These are phyloP conservation scores for Schwanniomyces vanrijiae DNA, from an alignment of 805 yeast species.

Conservation along the genomic window DNA sequence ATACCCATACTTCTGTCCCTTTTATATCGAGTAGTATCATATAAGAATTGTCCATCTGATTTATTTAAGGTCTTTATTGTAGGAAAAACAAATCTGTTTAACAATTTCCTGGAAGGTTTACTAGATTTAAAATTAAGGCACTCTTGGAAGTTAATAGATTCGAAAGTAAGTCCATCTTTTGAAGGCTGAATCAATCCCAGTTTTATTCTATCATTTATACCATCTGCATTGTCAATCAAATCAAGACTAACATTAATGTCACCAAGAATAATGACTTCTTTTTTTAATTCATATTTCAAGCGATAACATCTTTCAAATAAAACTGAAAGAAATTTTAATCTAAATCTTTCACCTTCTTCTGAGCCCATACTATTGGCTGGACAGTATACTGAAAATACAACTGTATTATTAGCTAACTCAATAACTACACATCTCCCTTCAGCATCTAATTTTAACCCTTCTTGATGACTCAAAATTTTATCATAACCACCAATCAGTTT, in stretches of 20 bases:
- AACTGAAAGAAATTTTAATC: constrained; percentile 57
- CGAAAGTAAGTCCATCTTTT: constrained; percentile 18
- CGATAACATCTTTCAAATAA: constrained; percentile 62
- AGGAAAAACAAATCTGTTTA: constrained; percentile 28
- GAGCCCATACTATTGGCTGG: constrained; percentile 86
- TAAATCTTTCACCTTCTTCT: constrained; percentile 60
- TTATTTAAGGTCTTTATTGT: constrained; percentile 8
- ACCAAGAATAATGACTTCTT: constrained; percentile 79
- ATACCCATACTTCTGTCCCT: constrained; percentile 61
- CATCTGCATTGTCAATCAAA: constrained; percentile 79
- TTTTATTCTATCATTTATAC: constrained; percentile 46
- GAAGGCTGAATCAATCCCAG: constrained; percentile 28
- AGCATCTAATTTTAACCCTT: constrained; percentile 56
- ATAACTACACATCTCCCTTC: constrained; percentile 82
- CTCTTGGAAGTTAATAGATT: constrained; percentile 23
- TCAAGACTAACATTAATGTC: constrained; percentile 84
- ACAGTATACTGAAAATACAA: constrained; percentile 72
- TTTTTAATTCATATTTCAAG: constrained; percentile 50
- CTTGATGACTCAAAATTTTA: constrained; percentile 27
- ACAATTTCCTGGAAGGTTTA: constrained; percentile 25
- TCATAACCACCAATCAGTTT: constrained; percentile 74
- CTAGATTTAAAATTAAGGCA: constrained; percentile 35
- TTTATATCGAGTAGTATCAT: constrained; percentile 57
- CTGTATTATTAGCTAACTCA: constrained; percentile 64
- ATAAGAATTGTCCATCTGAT: constrained; percentile 31